Base-by-base conservation (phyloP, 129 eudicot species). In the Calendula officinalis region DNA sequence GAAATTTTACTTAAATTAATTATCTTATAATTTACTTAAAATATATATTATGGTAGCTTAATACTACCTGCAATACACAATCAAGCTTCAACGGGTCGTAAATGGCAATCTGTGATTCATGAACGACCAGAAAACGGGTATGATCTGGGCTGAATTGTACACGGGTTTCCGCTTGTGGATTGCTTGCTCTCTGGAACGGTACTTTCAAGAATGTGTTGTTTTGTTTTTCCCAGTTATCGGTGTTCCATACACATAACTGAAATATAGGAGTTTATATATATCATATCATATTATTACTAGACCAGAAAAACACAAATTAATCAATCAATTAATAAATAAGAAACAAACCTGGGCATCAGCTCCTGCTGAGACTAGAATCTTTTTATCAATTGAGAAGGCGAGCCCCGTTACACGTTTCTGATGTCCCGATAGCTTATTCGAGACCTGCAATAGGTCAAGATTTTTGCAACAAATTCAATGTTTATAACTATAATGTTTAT, bases 311-410 rank as follows among this genome's bases (percentile, higher is more conserved):
- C 10, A 54, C 3, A 36, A 45, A 57, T 22, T 14, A 22, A 22
- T 22, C 2, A 22, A 22, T 22, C 17, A 3, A 17, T 4, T 0
- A 8, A 37, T 6, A 34, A 8, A 37, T 6, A 34, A 11, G 14
- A 3, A 45, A 55, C 75, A 32, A 10, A 82, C 87, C 83, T 82
- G 72, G 12, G 79, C 58, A 46, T 83, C 84, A 10, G 74, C 73
- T 44, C 82, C 84, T 11, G 88, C 35, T 14, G 88, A 83, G 13
- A 83, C 69, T 22, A 83, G 81, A 66, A 83, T 46, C 22, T 58
- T 62, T 59, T 62, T 66, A 52, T 68, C 56, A 15, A 45, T 62
- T 1, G 77, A 80, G 46, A 71, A 83, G 12, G 84, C 84, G 10
- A 83, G 80, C 47, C 84, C 84, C 8, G 88, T 79, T 56, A 79